These are phyloP conservation scores for Apostasia ramifera DNA, from an alignment of 106 monocot genomes.

Conservation along the genomic window DNA sequence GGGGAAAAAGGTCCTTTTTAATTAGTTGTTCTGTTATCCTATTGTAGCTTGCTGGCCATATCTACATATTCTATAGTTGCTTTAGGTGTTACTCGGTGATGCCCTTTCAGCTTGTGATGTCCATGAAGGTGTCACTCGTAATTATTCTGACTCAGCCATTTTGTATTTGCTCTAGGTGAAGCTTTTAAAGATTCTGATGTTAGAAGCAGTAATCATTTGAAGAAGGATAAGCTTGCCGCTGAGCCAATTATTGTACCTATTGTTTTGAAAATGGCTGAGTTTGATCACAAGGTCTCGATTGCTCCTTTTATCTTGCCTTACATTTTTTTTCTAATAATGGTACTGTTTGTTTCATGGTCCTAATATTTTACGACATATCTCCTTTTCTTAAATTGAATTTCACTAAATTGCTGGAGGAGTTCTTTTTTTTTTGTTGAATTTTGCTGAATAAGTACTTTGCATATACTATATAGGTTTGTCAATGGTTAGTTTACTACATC, in stretches of 20 bases:
- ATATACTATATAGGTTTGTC: too few species aligned
- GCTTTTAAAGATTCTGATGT: constrained; percentile 22
- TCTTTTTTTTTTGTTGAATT: too few species aligned
- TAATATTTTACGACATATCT: too few species aligned
- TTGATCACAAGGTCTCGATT: constrained; percentile 92
- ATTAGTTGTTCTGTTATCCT: not conserved
- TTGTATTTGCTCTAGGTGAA: constrained; percentile 23
- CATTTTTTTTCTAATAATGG: too few species aligned
- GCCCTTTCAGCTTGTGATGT: not conserved
- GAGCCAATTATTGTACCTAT: constrained; percentile 90
- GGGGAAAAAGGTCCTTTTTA: constrained; percentile 8
- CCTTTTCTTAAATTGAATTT: too few species aligned
- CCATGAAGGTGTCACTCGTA: not conserved
- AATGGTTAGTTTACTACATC: too few species aligned
- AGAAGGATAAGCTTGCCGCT: constrained; percentile 42
- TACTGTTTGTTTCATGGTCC: too few species aligned
- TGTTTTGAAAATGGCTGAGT: constrained; percentile 97
- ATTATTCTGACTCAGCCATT: not conserved
- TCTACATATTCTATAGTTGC: too few species aligned
- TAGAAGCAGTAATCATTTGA: constrained; percentile 18
- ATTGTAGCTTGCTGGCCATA: not conserved
- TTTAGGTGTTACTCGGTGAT: not conserved
- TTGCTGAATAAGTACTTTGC: too few species aligned
- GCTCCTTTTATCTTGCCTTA: too few species aligned
- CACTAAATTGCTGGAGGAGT: too few species aligned